A percentile compares a stretch with the other conserved stretches of the same genome.
Conservation (phyloP, 768 basidiomycete genomes). For the Glaciozyma antarctica region DNA sequence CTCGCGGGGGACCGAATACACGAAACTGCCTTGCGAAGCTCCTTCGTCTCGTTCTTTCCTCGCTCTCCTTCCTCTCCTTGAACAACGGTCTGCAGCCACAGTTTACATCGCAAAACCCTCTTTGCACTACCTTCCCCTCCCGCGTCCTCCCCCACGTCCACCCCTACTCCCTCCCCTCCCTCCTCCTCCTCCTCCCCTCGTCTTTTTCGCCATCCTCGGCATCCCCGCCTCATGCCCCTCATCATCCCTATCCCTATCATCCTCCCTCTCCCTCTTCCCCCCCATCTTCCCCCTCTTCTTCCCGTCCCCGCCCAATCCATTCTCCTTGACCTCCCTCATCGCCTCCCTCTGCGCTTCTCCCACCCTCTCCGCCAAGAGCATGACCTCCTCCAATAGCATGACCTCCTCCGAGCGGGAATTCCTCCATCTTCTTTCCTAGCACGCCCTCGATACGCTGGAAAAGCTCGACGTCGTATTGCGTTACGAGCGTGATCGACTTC, state of each 20-base stretch:
- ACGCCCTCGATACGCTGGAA: constrained; percentile 89
- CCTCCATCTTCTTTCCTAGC: constrained; percentile 80
- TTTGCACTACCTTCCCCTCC: too few relatives aligned
- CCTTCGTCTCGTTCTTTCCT: too few relatives aligned
- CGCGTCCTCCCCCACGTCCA: neutral
- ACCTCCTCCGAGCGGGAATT: constrained; percentile 56
- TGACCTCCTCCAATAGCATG: constrained; percentile 80
- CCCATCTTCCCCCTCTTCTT: constrained; percentile 46
- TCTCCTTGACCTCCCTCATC: constrained; percentile 70
- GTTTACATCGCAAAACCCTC: too few relatives aligned
- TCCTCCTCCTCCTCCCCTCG: neutral
- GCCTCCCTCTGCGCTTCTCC: constrained; percentile 68
- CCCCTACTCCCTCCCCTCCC: neutral
- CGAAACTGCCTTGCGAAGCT: too few relatives aligned
- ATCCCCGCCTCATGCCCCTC: constrained; percentile 85
- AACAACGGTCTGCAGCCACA: too few relatives aligned
- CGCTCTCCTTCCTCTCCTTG: too few relatives aligned
- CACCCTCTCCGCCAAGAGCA: constrained; percentile 75
- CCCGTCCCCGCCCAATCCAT: constrained; percentile 48
- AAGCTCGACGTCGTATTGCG: constrained; percentile 96
- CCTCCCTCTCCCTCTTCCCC: constrained; percentile 45
- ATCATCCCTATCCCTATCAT: constrained; percentile 83
- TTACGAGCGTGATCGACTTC: constrained; percentile 92
- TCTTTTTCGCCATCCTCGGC: constrained; percentile 31
- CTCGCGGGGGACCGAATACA: too few relatives aligned